Percentiles rank a stretch among this genome's conserved stretches.
Conservation (phyloP, 805 yeast genomes). For the Suhomyces sp. region DNA sequence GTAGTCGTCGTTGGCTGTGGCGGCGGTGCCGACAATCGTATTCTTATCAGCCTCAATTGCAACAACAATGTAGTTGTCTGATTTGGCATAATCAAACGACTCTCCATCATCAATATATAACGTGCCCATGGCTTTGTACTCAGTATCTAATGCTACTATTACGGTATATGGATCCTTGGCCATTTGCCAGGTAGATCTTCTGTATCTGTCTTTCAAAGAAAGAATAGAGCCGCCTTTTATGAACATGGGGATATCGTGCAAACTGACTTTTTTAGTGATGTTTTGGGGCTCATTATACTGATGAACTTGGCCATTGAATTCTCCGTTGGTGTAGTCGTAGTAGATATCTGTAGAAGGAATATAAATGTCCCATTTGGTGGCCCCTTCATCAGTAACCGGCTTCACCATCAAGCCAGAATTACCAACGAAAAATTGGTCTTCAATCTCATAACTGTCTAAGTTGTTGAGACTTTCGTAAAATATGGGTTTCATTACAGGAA, state of each 20-base stretch:
- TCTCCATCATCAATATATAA: constrained; percentile 87
- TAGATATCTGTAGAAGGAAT: constrained; percentile 57
- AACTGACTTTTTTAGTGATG: constrained; percentile 38
- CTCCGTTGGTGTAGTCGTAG: constrained; percentile 51
- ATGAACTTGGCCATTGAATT: constrained; percentile 6
- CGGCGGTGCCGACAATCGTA: constrained; percentile 17
- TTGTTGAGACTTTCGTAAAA: constrained; percentile 54
- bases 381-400: constrained; percentile 68
- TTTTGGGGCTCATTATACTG: constrained; percentile 35
- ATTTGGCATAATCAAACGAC: constrained; percentile 53
- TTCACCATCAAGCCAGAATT: constrained; percentile 67
- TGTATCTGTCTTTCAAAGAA: constrained; percentile 63
- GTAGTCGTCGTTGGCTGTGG: constrained; percentile 6
- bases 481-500: constrained; percentile 71
- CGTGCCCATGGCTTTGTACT: constrained; percentile 52
- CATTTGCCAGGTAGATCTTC: constrained; percentile 80
- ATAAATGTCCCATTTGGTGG: constrained; percentile 37
- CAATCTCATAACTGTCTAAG: constrained; percentile 53
- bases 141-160: constrained; percentile 52
- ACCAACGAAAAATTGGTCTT: constrained; percentile 83
- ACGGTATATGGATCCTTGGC: constrained; percentile 76
- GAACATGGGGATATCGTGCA: constrained; percentile 67
- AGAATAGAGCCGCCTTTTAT: constrained; percentile 78
- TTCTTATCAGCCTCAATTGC: constrained; percentile 38
- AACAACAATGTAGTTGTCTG: constrained; percentile 55